phyloP scores from a whole-genome alignment of 2,329 filamentous ascomycete genomes.

The Tolypocladium endophyticum region DNA sequence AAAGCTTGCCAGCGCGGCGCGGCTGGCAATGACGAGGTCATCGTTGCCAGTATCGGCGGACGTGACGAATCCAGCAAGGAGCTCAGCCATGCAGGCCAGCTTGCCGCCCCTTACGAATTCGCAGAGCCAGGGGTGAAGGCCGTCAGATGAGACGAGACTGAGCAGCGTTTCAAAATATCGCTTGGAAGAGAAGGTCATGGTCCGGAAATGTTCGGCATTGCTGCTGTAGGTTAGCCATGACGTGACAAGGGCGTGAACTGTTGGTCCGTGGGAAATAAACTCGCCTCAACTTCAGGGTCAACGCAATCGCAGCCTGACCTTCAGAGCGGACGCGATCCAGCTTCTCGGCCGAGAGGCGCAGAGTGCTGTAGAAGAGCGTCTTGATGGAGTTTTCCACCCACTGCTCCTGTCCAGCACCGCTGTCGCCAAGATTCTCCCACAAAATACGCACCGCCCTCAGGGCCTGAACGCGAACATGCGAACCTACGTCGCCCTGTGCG shows the following conservation, averaged over 20 bases:
- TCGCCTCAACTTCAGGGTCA: conserved; percentile 36
- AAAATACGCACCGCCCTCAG: conserved; percentile 64
- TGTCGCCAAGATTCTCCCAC: conserved; percentile 26
- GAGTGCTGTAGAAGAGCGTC: conserved; percentile 35
- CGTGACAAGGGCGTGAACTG: neutral
- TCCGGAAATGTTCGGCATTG: conserved; percentile 20
- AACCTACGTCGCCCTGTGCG: conserved; percentile 81
- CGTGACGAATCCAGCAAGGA: conserved; percentile 59
- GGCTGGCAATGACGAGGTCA: conserved; percentile 58
- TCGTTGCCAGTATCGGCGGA: conserved; percentile 73
- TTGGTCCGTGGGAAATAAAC: conserved; percentile 5
- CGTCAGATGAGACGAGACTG: conserved; percentile 26
- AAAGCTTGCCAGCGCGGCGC: conserved; percentile 51
- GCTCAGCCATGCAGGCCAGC: conserved; percentile 33
- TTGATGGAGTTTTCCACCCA: conserved; percentile 20
- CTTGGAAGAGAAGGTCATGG: conserved; percentile 44
- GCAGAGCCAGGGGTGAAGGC: conserved; percentile 25
- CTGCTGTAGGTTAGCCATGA: conserved; percentile 16
- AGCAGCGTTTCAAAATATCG: conserved; percentile 49
- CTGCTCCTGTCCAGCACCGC: conserved; percentile 6
- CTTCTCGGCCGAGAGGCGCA: conserved; percentile 76
- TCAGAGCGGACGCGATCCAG: conserved; percentile 72
- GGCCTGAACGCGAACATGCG: conserved; percentile 71
- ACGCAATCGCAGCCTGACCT: conserved; percentile 44
- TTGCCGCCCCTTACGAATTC: conserved; percentile 19